These are phyloP conservation scores for Pichia norvegensis DNA, from an alignment of 1,139 yeast genomes.

Conservation along the genomic window DNA sequence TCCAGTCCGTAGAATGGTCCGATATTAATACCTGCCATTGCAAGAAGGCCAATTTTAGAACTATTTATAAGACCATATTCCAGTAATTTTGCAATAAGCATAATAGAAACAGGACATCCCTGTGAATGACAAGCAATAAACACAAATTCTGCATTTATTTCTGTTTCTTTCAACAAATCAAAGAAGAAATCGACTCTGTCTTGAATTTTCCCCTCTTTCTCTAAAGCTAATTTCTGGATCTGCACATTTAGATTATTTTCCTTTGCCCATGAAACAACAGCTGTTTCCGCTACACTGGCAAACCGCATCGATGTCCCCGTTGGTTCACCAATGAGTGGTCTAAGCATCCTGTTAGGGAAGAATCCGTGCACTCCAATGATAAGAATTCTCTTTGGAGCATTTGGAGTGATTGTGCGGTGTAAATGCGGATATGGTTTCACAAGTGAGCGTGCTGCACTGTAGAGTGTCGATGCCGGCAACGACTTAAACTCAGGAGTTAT, in stretches of 20 bases:
- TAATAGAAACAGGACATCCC: slow-evolving; percentile 87
- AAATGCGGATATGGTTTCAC: slow-evolving; percentile 21
- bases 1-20: slow-evolving; percentile 93
- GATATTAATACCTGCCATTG: slow-evolving; percentile 92
- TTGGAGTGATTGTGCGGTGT: slow-evolving; percentile 24
- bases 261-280: slow-evolving; percentile 65
- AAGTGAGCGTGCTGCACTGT: neutral
- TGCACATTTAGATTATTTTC: slow-evolving; percentile 48
- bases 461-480: neutral
- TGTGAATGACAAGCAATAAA: slow-evolving; percentile 92
- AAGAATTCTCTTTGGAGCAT: slow-evolving; percentile 42
- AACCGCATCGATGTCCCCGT: slow-evolving; percentile 86
- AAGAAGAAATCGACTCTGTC: slow-evolving; percentile 79
- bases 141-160: slow-evolving; percentile 74
- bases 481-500: neutral
- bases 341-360: slow-evolving; percentile 76
- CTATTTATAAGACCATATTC: slow-evolving; percentile 56
- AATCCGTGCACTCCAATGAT: slow-evolving; percentile 95
- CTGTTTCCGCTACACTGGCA: slow-evolving; percentile 77
- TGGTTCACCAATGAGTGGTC: slow-evolving; percentile 86
- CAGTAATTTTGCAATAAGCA: slow-evolving; percentile 63
- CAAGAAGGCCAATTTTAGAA: slow-evolving; percentile 61
- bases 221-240: slow-evolving; percentile 84
- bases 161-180: slow-evolving; percentile 56
- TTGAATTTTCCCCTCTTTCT: slow-evolving; percentile 84